phyloP scores from a whole-genome alignment of 2,329 filamentous ascomycete species.

The Berkeleyomyces rouxiae region DNA sequence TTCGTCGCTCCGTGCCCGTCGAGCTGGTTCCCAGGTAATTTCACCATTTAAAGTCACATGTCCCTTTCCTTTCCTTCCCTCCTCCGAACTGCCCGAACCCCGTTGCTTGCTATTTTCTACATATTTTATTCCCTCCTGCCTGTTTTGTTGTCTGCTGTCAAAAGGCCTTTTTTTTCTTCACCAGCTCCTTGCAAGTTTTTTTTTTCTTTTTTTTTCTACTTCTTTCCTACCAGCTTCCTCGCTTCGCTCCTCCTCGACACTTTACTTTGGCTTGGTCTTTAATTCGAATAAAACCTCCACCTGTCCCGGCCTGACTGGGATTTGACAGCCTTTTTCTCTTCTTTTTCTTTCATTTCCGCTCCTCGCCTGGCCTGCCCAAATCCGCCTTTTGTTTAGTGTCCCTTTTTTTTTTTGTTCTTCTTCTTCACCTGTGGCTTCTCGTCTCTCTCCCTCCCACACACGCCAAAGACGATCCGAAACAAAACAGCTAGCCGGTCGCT shows the following conservation, averaged over 20 bases:
- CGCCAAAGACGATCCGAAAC: neutral
- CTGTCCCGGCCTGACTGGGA: conserved; percentile 5
- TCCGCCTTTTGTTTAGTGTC: neutral
- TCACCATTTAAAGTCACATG: no score
- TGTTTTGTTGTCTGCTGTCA: no score
- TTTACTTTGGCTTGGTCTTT: neutral
- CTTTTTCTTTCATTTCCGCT: neutral
- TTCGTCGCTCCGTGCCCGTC: no score
- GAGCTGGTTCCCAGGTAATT: no score
- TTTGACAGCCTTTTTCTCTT: neutral
- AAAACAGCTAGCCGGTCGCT: no score
- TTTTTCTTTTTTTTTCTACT: neutral
- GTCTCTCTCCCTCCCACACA: neutral
- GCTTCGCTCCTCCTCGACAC: neutral
- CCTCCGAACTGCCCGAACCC: neutral
- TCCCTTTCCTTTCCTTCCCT: no score
- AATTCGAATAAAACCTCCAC: conserved; percentile 7
- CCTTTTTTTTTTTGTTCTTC: neutral
- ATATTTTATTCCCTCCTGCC: no score
- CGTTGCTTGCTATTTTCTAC: neutral
- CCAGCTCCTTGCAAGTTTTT: neutral
- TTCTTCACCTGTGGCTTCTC: neutral
- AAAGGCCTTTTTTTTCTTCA: neutral
- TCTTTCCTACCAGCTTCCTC: neutral
- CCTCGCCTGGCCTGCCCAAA: neutral